Evolutionary conservation across 2,329 filamentous ascomycete species (phyloP), one percentile per base, ranked within the genome.

Genomic region (Diaporthe citriasiana): DNA sequence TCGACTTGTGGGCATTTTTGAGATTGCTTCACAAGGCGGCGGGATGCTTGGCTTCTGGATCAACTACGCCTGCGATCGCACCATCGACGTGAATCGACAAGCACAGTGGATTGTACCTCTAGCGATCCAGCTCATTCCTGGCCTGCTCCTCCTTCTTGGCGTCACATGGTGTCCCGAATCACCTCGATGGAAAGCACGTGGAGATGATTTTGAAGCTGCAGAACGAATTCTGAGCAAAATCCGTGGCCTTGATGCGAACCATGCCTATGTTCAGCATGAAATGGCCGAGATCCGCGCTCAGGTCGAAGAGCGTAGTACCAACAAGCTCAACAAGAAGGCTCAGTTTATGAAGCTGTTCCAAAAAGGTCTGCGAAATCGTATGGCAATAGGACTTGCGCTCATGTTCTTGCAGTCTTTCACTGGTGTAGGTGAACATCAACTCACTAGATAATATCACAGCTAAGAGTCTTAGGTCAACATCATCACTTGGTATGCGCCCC

Each of bases 1-100:
- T 17, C 87, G 88, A 71, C 82, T 92, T 0, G 90, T 89, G 0
- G 90, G 89, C 74, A 86, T 91, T 74, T 92, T 91, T 78, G 89
- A 91, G 76, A 85, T 91, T 63, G 59, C 12, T 89, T 90, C 78
- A 84, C 90, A 55, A 87, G 87, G 15, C 38, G 87, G 87, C 45
- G 85, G 84, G 51, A 88, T 88, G 84, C 80, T 87, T 38, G 86
- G 86, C 1, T 89, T 88, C 76, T 89, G 87, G 83, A 85, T 88
- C 78, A 89, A 89, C 79, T 89, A 72, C 47, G 53, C 57, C 50
- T 63, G 59, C 59, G 59, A 47, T 15, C 59, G 59, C 59, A 63
- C 59, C 59, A 63, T 63, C 40, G 59, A 63, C 38, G 59, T 63
- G 40, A 45, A 45, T 4, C 40, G 40, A n/a, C 59, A 63, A 19